Evolutionary conservation across 2,329 filamentous ascomycete genomes (phyloP).

Genomic region (Penicillium sclerotigenum): DNA sequence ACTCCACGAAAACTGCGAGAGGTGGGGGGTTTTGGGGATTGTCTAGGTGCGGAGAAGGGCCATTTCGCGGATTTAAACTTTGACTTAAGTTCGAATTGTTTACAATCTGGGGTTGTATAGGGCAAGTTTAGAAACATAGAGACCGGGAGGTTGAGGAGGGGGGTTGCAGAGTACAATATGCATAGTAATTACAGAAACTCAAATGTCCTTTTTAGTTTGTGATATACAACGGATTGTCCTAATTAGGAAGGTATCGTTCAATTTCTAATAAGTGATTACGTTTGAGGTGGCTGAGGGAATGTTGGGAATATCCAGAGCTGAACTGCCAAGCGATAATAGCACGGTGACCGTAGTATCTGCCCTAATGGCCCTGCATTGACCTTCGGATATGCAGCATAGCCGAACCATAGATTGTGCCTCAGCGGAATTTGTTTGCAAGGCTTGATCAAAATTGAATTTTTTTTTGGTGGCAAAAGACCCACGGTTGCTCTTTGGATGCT

Average conservation of each 20-base stretch:
- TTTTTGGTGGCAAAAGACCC: slow-evolving; percentile 6
- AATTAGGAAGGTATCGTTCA: neutral
- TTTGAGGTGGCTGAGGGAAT: too few relatives aligned
- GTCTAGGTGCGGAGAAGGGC: slow-evolving; percentile 7
- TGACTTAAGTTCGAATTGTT: neutral
- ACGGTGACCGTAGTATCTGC: neutral
- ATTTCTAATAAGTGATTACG: too few relatives aligned
- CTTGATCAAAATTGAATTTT: neutral
- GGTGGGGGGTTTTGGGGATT: slow-evolving; percentile 14
- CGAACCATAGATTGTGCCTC: neutral
- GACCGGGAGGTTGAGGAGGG: neutral
- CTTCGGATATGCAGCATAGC: neutral
- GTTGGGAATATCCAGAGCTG: neutral
- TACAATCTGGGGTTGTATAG: neutral
- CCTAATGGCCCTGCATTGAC: neutral
- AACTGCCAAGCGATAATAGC: neutral
- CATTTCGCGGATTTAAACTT: slow-evolving; percentile 6
- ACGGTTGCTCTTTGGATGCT: neutral
- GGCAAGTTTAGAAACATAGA: neutral
- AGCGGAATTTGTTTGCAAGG: neutral
- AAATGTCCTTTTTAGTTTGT: neutral
- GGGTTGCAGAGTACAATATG: neutral
- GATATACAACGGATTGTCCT: neutral
- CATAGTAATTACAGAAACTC: neutral
- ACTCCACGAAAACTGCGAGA: slow-evolving; percentile 12